A percentile compares a stretch with the other conserved stretches of the same genome.
Evolutionary conservation across 1,139 yeast species (phyloP).

Genomic region (Lodderomyces orthopsilosis): DNA sequence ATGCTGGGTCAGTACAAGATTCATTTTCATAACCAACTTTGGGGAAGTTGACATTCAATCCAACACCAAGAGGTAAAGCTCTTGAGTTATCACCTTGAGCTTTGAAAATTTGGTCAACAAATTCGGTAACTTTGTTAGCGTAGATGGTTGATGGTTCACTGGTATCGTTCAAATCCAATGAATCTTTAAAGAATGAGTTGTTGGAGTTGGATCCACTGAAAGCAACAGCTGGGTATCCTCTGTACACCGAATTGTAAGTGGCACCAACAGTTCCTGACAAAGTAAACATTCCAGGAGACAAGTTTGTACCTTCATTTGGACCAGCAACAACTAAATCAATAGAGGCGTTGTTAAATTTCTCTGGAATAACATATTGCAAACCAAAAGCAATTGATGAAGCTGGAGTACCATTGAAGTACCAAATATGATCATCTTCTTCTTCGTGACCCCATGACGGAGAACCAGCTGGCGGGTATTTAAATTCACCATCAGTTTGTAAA

Average conservation of each 20-base stretch:
- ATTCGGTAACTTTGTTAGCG: conserved; percentile 29
- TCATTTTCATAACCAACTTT: conserved; percentile 35
- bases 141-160: conserved; percentile 36
- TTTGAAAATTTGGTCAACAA: conserved; percentile 32
- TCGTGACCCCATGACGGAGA: conserved; percentile 51
- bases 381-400: conserved; percentile 45
- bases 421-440: conserved; percentile 37
- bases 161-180: conserved; percentile 29
- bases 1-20: conserved; percentile 33
- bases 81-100: conserved; percentile 29
- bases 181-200: conserved; percentile 43
- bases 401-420: conserved; percentile 53
- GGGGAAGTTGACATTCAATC: conserved; percentile 43
- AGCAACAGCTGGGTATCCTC: conserved; percentile 44
- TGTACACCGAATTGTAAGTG: conserved; percentile 40
- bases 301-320: conserved; percentile 47
- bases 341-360: conserved; percentile 30
- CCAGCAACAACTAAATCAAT: conserved; percentile 45
- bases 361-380: conserved; percentile 41
- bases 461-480: conserved; percentile 39
- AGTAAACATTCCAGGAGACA: conserved; percentile 36
- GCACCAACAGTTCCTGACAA: conserved; percentile 49
- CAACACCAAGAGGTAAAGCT: conserved; percentile 40
- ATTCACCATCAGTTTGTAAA: conserved; percentile 43
- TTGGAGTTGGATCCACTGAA: conserved; percentile 44